A percentile compares a stretch with the other conserved stretches of the same genome.
These are phyloP conservation scores for Acarospora socialis DNA, from an alignment of 2,329 filamentous ascomycete species.

Conservation along the genomic window DNA sequence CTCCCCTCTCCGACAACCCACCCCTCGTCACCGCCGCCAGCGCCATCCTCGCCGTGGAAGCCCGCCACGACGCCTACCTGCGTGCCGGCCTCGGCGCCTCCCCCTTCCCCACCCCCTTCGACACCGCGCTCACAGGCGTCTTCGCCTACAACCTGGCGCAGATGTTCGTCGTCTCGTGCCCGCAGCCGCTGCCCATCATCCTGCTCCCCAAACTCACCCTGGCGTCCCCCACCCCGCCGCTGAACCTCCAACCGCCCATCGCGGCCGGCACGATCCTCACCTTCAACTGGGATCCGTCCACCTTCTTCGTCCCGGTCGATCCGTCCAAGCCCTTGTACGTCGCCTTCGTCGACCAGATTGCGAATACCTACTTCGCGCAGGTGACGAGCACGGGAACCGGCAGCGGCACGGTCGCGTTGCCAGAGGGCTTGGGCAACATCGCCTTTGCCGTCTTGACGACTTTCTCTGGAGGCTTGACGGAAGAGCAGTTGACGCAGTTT, in stretches of 20 bases:
- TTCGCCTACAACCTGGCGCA: slow-evolving; percentile 21
- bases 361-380: slow-evolving; percentile 13
- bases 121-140: slow-evolving; percentile 17
- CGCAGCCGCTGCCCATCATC: slow-evolving; percentile 9
- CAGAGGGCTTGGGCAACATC: slow-evolving; percentile 13
- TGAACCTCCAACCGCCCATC: slow-evolving; percentile 11
- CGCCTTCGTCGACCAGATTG: slow-evolving; percentile 15
- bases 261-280: slow-evolving; percentile 13
- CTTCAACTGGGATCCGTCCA: slow-evolving; percentile 14
- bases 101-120: slow-evolving; percentile 19
- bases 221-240: slow-evolving; percentile 9
- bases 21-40: slow-evolving; percentile 15
- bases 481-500: slow-evolving; percentile 12
- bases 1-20: slow-evolving; percentile 15
- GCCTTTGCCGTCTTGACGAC: slow-evolving; percentile 15
- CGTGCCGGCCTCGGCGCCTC: slow-evolving; percentile 17
- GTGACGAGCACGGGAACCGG: slow-evolving; percentile 13
- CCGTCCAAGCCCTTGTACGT: slow-evolving; percentile 14
- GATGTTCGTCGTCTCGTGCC: slow-evolving; percentile 18
- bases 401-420: slow-evolving; percentile 13
- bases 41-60: slow-evolving; percentile 19
- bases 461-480: slow-evolving; percentile 12
- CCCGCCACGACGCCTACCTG: slow-evolving; percentile 20
- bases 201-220: slow-evolving; percentile 12
- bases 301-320: slow-evolving; percentile 12